Base-by-base conservation (phyloP, 345 rosid genomes). In the Hibiscus trionum region DNA sequence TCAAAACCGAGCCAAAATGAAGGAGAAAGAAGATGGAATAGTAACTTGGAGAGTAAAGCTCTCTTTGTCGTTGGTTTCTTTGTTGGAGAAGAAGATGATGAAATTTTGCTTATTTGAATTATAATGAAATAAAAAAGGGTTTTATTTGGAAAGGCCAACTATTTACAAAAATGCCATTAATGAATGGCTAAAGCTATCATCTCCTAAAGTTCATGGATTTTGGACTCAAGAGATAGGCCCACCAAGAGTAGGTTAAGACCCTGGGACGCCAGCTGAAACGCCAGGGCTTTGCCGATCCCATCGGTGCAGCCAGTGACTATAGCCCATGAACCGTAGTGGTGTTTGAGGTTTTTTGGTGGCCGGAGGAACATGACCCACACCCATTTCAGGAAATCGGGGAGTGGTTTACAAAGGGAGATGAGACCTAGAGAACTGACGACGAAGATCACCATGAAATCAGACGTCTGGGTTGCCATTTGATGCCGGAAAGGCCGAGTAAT, bases 221-320 rank as follows among this genome's bases (percentile, higher is more conserved):
- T n/a, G n/a, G n/a, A n/a, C n/a, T n/a, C n/a, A n/a, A n/a, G n/a
- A n/a, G n/a, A n/a, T n/a, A n/a, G n/a, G n/a, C 86, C 79, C 1
- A 85, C 79, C 17, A 84, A 53, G 29, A 85, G 46, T 1, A 84
- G 42, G 75, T 78, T 84, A 2, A 85, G 86, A 56, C 86, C 85
- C 70, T 71, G 79, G 1, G 84, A 77, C 0, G 87, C 88, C 0
- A 82, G 66, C 42, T 82, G 76, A 17, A 84, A 73, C 1, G 87
- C 82, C 2, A 87, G 29, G 55, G 85, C 82, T 15, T 75, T 84
- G 19, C 91, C 86, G 16, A 82, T 85, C 7, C 87, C 89, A 1
- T 81, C 86, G 0, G 85, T 84, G 50, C 82, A 67, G 74, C 91
- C 86, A 0, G 85, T 85, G 77, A 87, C 27, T 3, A 85, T 10